Evolutionary conservation across 257 asterid genomes (phyloP), one percentile per base, ranked within the genome.

Genomic region (Capsicum pubescens): DNA sequence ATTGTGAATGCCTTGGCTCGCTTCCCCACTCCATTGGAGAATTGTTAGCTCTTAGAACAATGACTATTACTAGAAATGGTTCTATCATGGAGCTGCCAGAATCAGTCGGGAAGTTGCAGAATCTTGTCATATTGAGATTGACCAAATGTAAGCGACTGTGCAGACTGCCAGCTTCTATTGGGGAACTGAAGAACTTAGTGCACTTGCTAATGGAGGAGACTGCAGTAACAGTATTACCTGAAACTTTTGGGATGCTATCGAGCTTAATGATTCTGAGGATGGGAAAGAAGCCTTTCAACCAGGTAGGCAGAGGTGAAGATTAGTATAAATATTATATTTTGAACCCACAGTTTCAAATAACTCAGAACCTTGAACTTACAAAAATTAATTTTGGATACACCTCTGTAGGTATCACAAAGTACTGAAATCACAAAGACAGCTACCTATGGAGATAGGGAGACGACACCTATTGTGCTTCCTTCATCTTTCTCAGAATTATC

Each of bases 21-120:
- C 86, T 87, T 66, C 90, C 90, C 8, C 48, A 85, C 32, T 85
- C 87, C 32, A 52, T 87, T 74, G 88, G 87, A 74, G 55, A 85
- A 12, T 79, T 87, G 85, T 76, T 50, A 58, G 78, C 84, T 80
- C 84, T 87, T 68, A 69, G 46, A 11, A 56, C 60, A 8, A 83
- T 87, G 88, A 61, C 83, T 57, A 64, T 85, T 42, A 76, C 84
- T 54, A 1, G 32, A 48, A 79, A 64, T 87, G 83, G 84, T 83
- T 74, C 86, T 78, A 87, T 87, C 16, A 85, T 21, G 8, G 87
- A 77, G 74, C 82, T 87, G 79, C 90, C 90, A 55, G 90, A 83
- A 32, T 83, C 88, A 4, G 15, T 85, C 17, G 80, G 85, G 6
- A 19, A 35, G 70, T 81, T 87, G 83, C 88, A 67, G 70, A 85